Base-by-base conservation (phyloP, 371 early-diverging fungal genomes). In the Mucor saturninus region DNA sequence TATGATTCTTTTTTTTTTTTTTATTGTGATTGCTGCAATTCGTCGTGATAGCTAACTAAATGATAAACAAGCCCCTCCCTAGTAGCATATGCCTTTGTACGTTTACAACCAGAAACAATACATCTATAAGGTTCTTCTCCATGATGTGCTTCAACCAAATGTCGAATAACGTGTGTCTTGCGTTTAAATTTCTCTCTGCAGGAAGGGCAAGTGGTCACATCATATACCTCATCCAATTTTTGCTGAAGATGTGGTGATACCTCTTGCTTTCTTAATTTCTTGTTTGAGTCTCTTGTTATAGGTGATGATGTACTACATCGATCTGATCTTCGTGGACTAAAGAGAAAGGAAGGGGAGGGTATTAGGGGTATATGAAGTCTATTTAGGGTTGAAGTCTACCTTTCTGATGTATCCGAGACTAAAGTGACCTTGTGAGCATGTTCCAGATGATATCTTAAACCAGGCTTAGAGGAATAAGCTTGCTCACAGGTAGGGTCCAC, bases 21-120 rank as follows among this genome's bases (percentile, higher is more conserved):
- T 53, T 53, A 53, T 37, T 53, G 21, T 21, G 21, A 21, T 21
- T 21, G 37, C 5, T 50, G 14, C 4, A 46, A 28, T 58, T 61
- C 29, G 8, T 65, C 57, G 53, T 74, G 74, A 61, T 63, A 72
- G 30, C 54, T 71, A 40, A 38, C 56, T 15, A 74, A 62, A 64
- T 76, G 76, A 54, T 71, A 73, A 52, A 73, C 32, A 2, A 76
- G 49, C 4, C 72, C 74, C 50, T 71, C 73, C 49, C 69, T 64
- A 21, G 75, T 76, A 13, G 69, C 67, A 59, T 76, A 74, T 5
- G 54, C 30, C 39, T 70, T 76, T 32, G 59, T 37, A 30, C 62
- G 73, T 14, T 65, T 72, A 32, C 74, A 72, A n/a, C 43, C 50
- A 5, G 45, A 15, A 3, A 72, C 62, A 7, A 74, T 39, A 51